Base-by-base conservation (phyloP, 441 rosid species). In the Aleurites moluccanus region DNA sequence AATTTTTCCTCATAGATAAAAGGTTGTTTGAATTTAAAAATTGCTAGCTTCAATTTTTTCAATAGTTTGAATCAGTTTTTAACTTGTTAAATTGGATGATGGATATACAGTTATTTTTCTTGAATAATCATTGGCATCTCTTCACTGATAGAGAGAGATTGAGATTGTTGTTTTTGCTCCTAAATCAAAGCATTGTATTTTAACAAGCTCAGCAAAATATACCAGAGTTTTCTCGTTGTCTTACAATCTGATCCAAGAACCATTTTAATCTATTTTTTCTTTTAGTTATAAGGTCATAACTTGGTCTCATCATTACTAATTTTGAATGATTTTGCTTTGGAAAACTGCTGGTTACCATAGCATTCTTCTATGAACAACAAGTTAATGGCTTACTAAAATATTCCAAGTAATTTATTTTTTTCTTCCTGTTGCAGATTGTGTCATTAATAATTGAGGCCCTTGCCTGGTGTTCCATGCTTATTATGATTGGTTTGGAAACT, bases 381-480 rank as follows among this genome's bases (percentile, higher is more conserved):
- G 23, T 9, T 28, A 20, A 3, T 23, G 5, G 16, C 56, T 45
- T 59, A 52, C 30, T 66, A 49, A 21, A 6, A 9, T 55, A n/a
- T 78, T 40, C 73, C 40, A 64, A 72, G 30, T 69, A 35, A 69
- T 45, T 75, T 72, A 40, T 77, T 60, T 69, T 69, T 8, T 45
- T 13, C 14, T 14, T 55, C 18, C 33, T 75, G 60, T 70, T 83
- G 75, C 88, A 96, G 99, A 83, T 83, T 28, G 76, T 86, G 67
- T 91, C 98, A 69, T 75, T 86, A 85, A 74, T 83, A 59, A 82
- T 85, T 64, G 92, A 90, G 84, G 84, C 96, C 55, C 69, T 86
- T 47, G 62, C 98, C 83, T 94, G 99, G 99, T 86, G 89, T 81
- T 90, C 93, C 73, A 86, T 92, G 92, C 82, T 96, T 79, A 59